Conservation (phyloP, 2,329 filamentous ascomycete species). For the Epichloe coenophiala region DNA sequence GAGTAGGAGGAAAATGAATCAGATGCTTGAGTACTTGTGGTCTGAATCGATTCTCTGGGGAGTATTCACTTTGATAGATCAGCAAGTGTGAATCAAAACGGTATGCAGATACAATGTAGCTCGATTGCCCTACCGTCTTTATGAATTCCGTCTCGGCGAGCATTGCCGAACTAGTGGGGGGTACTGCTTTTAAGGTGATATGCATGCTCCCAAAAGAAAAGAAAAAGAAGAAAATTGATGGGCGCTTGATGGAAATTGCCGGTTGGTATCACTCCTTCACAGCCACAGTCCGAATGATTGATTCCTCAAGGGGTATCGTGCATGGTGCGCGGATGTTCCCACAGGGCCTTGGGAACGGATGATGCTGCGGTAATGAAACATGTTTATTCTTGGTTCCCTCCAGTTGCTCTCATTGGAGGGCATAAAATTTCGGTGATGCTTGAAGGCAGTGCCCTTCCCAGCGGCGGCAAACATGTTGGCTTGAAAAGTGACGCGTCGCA, state of each 20-base stretch:
- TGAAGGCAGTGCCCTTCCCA: neutral
- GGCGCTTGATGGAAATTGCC: neutral
- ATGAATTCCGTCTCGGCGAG: neutral
- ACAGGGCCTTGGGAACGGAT: neutral
- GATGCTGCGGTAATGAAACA: neutral
- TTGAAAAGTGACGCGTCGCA: neutral
- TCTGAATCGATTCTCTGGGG: too few species aligned
- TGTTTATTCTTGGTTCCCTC: neutral
- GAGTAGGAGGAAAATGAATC: too few species aligned
- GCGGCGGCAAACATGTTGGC: neutral
- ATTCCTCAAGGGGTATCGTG: neutral
- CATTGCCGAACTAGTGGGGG: neutral
- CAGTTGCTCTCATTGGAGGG: neutral
- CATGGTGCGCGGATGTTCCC: neutral
- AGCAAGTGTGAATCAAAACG: neutral
- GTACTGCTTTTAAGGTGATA: neutral
- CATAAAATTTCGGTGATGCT: neutral
- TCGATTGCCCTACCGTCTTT: neutral
- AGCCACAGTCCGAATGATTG: neutral
- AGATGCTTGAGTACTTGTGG: too few species aligned
- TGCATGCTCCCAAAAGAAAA: too few species aligned
- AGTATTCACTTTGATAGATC: too few species aligned
- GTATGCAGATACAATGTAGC: neutral
- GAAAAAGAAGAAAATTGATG: too few species aligned
- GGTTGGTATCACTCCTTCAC: neutral